Evolutionary conservation across 306 rosid species (phyloP).

Genomic region (Castanea mollissima): DNA sequence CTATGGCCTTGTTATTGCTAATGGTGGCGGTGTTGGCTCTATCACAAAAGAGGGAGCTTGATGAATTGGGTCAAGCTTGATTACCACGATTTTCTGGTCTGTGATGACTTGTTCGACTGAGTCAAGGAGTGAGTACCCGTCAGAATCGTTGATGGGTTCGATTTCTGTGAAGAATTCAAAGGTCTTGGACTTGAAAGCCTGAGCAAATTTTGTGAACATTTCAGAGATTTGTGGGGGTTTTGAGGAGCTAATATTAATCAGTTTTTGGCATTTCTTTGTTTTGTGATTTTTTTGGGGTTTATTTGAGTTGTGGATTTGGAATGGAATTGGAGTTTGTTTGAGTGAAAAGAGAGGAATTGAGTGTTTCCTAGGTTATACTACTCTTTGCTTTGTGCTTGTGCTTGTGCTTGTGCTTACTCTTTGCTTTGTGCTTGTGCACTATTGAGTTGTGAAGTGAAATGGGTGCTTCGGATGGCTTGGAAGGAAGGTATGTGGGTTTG

Average conservation of each 20-base stretch:
- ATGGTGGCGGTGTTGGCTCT: neutral
- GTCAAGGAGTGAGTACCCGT: slow-evolving; percentile 77
- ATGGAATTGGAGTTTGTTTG: neutral
- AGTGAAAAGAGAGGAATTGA: neutral
- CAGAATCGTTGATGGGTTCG: slow-evolving; percentile 50
- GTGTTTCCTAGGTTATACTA: slow-evolving; percentile 29
- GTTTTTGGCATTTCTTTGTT: slow-evolving; percentile 48
- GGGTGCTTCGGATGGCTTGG: slow-evolving; percentile 50
- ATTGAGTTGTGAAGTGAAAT: neutral
- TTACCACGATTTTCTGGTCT: slow-evolving; percentile 89
- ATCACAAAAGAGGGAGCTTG: slow-evolving; percentile 6
- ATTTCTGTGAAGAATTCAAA: slow-evolving; percentile 85
- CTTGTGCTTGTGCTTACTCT: neutral
- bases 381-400: neutral
- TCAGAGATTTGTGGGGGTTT: slow-evolving; percentile 92
- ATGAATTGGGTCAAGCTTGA: slow-evolving; percentile 58
- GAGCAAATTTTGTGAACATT: slow-evolving; percentile 92
- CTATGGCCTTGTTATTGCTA: slow-evolving; percentile 5
- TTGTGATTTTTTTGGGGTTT: neutral
- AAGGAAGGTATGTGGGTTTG: slow-evolving; percentile 51
- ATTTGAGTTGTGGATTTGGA: neutral
- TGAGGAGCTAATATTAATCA: slow-evolving; percentile 38
- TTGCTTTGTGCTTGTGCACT: neutral
- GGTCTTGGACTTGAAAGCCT: slow-evolving; percentile 90
- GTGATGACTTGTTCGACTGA: slow-evolving; percentile 87